Percentiles rank a stretch among this genome's conserved stretches.
phyloP scores from a whole-genome alignment of 2,329 filamentous ascomycete species.

The Claviceps sp. region DNA sequence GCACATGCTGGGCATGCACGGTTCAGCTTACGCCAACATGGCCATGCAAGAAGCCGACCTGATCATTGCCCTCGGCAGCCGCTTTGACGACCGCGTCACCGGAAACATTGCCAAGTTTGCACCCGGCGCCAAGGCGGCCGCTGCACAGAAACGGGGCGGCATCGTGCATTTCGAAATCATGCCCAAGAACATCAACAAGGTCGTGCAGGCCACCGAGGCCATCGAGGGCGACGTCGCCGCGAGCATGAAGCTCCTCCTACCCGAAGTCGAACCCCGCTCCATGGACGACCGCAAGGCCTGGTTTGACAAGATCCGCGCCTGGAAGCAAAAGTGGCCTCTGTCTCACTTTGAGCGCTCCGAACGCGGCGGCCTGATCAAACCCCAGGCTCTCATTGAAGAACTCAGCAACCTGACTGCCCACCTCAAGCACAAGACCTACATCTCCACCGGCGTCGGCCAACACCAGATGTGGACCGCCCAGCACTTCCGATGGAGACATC shows the following conservation, averaged over 20 bases:
- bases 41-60: constrained; percentile 94
- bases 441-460: constrained; percentile 89
- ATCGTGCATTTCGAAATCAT: constrained; percentile 97
- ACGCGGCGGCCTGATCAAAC: constrained; percentile 73
- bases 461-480: constrained; percentile 99
- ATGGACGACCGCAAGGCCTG: constrained; percentile 62
- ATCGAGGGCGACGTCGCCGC: constrained; percentile 82
- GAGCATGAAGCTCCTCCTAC: constrained; percentile 65
- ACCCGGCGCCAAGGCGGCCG: constrained; percentile 73
- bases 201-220: constrained; percentile 89
- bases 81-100: constrained; percentile 95
- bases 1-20: constrained; percentile 99
- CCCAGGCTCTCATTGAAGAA: constrained; percentile 82
- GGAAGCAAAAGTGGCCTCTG: constrained; percentile 87
- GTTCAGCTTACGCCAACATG: constrained; percentile 94
- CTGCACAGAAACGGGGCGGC: constrained; percentile 72
- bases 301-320: constrained; percentile 79
- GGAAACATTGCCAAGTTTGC: constrained; percentile 73
- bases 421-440: constrained; percentile 73
- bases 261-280: constrained; percentile 49
- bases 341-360: constrained; percentile 67
- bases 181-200: constrained; percentile 99
- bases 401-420: constrained; percentile 71
- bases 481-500: constrained; percentile 88
- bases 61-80: constrained; percentile 84